Base-by-base conservation (phyloP, 306 rosid species). In the Ziziphus jujuba region DNA sequence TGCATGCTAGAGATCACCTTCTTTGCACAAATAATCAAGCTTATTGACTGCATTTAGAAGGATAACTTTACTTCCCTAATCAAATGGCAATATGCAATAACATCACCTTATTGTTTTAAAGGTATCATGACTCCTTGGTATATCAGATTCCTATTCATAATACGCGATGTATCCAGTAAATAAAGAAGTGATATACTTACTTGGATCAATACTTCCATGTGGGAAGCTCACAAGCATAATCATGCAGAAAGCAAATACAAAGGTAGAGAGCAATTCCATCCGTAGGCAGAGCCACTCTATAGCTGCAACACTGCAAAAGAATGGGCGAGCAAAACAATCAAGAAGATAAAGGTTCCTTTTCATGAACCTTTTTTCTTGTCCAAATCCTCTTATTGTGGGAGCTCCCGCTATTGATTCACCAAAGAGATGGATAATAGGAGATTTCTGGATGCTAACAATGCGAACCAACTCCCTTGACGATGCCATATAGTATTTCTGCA, bases 361-460 rank as follows among this genome's bases (percentile, higher is more conserved):
- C 89, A 88, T 69, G 75, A 93, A 93, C 76, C 99, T 84, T 76
- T 93, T 90, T 76, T 93, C 99, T 79, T 93, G 99, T 77, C 99
- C 96, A 70, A 93, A 93, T 51, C 99, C 99, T 80, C 99, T 85
- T 75, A 93, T 93, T 28, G 97, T 90, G 49, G 97, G 87, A 7
- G 99, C 99, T 72, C 99, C 99, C 43, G 99, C 96, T 82, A 93
- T 93, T 49, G 99, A 93, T 87, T 93, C 99, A 22, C 92, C 97
- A 77, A 93, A 93, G 59, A 90, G 96, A 84, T 93, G 72, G 69
- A 93, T 88, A 43, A 93, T 74, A 59, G 99, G 99, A 80, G 99
- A 93, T 78, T 93, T 93, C 82, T 90, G 99, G 67, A 93, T 93
- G 87, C 99, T 93, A 44, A 93, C 96, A 65, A 93, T 93, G 43